Conservation (phyloP, 768 basidiomycete genomes). For the Neoboletus brunneissimus region DNA sequence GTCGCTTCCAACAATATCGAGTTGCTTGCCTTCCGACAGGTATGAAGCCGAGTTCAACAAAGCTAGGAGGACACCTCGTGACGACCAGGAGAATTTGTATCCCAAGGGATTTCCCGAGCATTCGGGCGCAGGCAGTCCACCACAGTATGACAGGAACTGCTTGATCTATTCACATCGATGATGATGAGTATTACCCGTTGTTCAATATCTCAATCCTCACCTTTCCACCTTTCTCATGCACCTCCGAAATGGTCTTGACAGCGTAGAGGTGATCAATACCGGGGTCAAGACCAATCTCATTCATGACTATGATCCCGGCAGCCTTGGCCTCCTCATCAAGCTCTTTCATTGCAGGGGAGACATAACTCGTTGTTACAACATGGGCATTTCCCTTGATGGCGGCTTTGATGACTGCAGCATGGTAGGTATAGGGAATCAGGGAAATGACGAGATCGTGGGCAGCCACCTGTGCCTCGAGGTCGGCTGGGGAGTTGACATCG, state of each 20-base stretch:
- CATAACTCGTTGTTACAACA: constrained; percentile 95
- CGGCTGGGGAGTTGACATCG: constrained; percentile 69
- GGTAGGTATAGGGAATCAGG: constrained; percentile 93
- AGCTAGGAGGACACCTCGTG: constrained; percentile 92
- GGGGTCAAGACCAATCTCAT: constrained; percentile 97
- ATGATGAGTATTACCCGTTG: neutral
- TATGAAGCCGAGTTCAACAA: constrained; percentile 88
- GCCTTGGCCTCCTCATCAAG: constrained; percentile 77
- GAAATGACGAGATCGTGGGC: constrained; percentile 93
- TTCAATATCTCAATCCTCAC: constrained; percentile 36
- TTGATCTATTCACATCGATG: constrained; percentile 56
- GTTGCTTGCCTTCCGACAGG: constrained; percentile 60
- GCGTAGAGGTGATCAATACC: constrained; percentile 95
- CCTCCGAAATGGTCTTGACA: constrained; percentile 89
- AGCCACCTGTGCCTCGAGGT: constrained; percentile 78
- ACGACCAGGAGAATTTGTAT: constrained; percentile 99
- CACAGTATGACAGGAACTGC: constrained; percentile 91
- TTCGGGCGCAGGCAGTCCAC: constrained; percentile 91
- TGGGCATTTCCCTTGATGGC: constrained; percentile 80
- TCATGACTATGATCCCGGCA: constrained; percentile 92
- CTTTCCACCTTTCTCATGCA: constrained; percentile 94
- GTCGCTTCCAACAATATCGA: constrained; percentile 70
- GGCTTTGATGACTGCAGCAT: constrained; percentile 85
- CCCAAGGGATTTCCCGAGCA: constrained; percentile 93
- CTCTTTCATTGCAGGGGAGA: constrained; percentile 86